These are phyloP conservation scores for Dichomitus squalens DNA, from an alignment of 1,284 basidiomycete species.

Conservation along the genomic window DNA sequence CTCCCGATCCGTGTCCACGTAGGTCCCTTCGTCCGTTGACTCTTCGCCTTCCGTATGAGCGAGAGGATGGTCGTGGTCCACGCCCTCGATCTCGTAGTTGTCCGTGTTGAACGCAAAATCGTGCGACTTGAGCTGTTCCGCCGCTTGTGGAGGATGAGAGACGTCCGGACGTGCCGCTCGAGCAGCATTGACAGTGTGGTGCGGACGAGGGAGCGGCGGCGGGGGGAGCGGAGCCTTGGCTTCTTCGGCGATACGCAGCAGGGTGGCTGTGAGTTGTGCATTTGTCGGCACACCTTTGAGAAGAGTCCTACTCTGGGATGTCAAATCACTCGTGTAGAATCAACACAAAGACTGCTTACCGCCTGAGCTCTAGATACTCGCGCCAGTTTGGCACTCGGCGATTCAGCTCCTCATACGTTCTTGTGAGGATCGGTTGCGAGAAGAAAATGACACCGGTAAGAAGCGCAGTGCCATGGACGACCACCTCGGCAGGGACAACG, in stretches of 20 bases:
- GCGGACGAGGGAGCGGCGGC: too few species aligned
- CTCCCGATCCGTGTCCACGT: too few species aligned
- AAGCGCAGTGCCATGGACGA: too few species aligned
- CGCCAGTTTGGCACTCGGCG: slow-evolving; percentile 49
- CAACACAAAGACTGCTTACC: slow-evolving; percentile 31
- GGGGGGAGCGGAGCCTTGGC: slow-evolving; percentile 46
- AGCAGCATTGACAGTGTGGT: slow-evolving; percentile 30
- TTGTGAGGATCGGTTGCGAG: slow-evolving; percentile 53
- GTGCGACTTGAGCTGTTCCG: slow-evolving; percentile 22
- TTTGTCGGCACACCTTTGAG: slow-evolving; percentile 56
- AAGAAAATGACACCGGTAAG: slow-evolving; percentile 51
- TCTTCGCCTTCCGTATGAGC: too few species aligned
- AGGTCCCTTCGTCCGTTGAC: too few species aligned
- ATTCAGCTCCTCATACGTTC: too few species aligned
- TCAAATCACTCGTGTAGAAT: too few species aligned
- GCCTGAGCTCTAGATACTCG: slow-evolving; percentile 43
- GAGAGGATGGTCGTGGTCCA: slow-evolving; percentile 20
- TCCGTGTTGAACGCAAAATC: slow-evolving; percentile 29
- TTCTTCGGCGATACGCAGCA: too few species aligned
- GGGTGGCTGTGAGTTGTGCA: too few species aligned
- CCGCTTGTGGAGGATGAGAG: slow-evolving; percentile 13
- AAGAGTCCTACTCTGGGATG: slow-evolving; percentile 38
- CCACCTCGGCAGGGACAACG: slow-evolving; percentile 43
- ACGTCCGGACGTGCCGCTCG: slow-evolving; percentile 6
- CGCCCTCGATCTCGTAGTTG: slow-evolving; percentile 28